phyloP scores from a whole-genome alignment of 805 yeast genomes.

The Wickerhamiella domercqiae region DNA sequence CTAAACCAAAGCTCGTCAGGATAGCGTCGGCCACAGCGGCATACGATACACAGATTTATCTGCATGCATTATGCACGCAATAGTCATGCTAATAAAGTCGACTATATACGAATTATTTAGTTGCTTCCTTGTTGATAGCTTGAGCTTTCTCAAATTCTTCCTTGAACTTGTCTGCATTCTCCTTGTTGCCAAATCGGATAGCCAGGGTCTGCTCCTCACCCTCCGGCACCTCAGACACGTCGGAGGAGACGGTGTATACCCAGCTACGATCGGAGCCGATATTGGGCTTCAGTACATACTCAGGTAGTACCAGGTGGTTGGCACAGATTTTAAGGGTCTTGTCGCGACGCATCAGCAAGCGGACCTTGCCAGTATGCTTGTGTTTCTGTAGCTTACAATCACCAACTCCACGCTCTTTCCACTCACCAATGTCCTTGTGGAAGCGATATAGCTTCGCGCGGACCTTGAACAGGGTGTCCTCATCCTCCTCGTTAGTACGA shows the following conservation, averaged over 20 bases:
- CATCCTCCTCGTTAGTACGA: slow-evolving; percentile 87
- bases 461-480: slow-evolving; percentile 67
- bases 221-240: slow-evolving; percentile 85
- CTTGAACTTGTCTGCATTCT: slow-evolving; percentile 84
- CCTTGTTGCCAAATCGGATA: slow-evolving; percentile 57
- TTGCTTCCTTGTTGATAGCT: slow-evolving; percentile 37
- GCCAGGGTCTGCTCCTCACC: slow-evolving; percentile 96
- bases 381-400: slow-evolving; percentile 92
- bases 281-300: slow-evolving; percentile 73
- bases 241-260: slow-evolving; percentile 93
- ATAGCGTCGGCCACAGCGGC: no score
- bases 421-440: slow-evolving; percentile 45
- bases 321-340: slow-evolving; percentile 97
- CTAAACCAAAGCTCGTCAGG: no score
- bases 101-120: no score
- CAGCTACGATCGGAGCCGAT: slow-evolving; percentile 96
- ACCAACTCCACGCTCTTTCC: slow-evolving; percentile 99
- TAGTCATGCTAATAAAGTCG: no score
- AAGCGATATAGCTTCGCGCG: slow-evolving; percentile 91
- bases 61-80: no score
- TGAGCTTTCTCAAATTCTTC: slow-evolving; percentile 81
- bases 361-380: slow-evolving; percentile 63
- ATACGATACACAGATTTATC: no score
- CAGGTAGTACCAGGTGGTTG: slow-evolving; percentile 68
- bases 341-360: slow-evolving; percentile 97